These are phyloP conservation scores for Leptographium wingfieldii DNA, from an alignment of 2,329 filamentous ascomycete genomes.

Conservation along the genomic window DNA sequence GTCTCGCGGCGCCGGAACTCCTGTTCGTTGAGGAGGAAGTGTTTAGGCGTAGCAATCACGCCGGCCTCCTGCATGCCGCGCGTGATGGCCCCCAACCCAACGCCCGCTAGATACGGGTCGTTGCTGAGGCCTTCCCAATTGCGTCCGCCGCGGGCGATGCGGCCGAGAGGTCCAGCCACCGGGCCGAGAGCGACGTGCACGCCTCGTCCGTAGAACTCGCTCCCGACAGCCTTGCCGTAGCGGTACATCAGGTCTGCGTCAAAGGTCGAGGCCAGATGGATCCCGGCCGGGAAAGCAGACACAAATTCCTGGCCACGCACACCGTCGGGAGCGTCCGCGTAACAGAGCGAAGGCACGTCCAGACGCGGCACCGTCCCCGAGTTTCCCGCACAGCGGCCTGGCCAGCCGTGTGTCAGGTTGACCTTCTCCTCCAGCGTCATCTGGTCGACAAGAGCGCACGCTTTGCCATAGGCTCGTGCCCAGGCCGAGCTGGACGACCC, in stretches of 20 bases:
- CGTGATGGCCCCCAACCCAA: slow-evolving; percentile 17
- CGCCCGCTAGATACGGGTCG: slow-evolving; percentile 20
- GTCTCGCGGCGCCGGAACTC: slow-evolving; percentile 34
- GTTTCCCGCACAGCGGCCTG: slow-evolving; percentile 21
- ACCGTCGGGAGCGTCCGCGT: slow-evolving; percentile 28
- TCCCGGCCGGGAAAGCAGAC: slow-evolving; percentile 48
- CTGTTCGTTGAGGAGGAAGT: slow-evolving; percentile 49
- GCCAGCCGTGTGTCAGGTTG: slow-evolving; percentile 24
- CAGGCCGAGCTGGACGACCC: slow-evolving; percentile 19
- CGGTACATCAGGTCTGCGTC: slow-evolving; percentile 52
- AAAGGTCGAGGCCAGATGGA: slow-evolving; percentile 60
- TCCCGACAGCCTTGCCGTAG: slow-evolving; percentile 54
- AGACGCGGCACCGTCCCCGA: slow-evolving; percentile 24
- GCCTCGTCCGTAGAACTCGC: slow-evolving; percentile 55
- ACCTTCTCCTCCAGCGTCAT: slow-evolving; percentile 28
- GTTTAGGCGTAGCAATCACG: slow-evolving; percentile 64
- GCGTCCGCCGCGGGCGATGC: slow-evolving; percentile 48
- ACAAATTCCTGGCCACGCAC: slow-evolving; percentile 22
- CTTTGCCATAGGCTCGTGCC: slow-evolving; percentile 22
- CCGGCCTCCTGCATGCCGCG: slow-evolving; percentile 29
- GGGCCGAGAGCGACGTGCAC: slow-evolving; percentile 56
- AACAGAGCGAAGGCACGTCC: slow-evolving; percentile 27
- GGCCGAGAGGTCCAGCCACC: slow-evolving; percentile 45
- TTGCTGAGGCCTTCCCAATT: slow-evolving; percentile 40
- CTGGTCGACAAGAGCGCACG: slow-evolving; percentile 22